These are phyloP conservation scores for Cladophialophora immunda DNA, from an alignment of 2,329 filamentous ascomycete genomes.

Conservation along the genomic window DNA sequence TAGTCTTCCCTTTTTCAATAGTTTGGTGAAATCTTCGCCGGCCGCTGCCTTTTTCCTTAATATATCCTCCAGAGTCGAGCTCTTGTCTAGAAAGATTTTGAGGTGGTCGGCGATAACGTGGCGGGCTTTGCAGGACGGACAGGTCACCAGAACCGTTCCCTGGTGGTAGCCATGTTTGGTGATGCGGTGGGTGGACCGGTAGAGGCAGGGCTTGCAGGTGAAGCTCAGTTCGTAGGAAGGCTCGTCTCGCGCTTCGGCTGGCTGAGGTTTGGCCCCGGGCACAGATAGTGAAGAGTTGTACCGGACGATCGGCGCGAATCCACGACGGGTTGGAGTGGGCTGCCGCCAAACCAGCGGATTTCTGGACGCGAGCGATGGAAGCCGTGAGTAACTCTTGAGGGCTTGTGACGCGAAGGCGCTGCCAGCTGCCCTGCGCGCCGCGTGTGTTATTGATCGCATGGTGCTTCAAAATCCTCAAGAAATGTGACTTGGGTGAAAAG, in stretches of 20 bases:
- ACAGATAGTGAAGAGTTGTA: slow-evolving; percentile 36
- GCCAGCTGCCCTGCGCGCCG: slow-evolving; percentile 2
- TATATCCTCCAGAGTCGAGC: slow-evolving; percentile 54
- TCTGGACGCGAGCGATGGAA: slow-evolving; percentile 18
- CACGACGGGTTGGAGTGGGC: background rate
- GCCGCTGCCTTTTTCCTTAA: slow-evolving; percentile 44
- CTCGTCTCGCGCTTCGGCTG: slow-evolving; percentile 19
- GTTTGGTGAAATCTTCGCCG: slow-evolving; percentile 73
- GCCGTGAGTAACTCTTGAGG: background rate
- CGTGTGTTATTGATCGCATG: slow-evolving; percentile 26
- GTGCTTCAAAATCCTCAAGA: background rate
- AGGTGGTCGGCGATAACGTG: slow-evolving; percentile 94
- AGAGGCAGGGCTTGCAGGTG: slow-evolving; percentile 86
- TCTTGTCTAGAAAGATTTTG: slow-evolving; percentile 61
- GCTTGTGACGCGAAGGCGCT: background rate
- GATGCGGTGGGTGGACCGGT: slow-evolving; percentile 82
- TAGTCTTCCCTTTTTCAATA: slow-evolving; percentile 73
- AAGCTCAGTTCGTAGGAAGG: slow-evolving; percentile 84
- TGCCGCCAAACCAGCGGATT: slow-evolving; percentile 17
- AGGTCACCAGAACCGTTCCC: slow-evolving; percentile 87
- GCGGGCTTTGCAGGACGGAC: slow-evolving; percentile 82
- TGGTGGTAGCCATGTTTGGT: slow-evolving; percentile 95
- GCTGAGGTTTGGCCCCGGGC: slow-evolving; percentile 19
- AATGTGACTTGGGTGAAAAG: background rate
- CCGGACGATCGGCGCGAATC: slow-evolving; percentile 18